These are phyloP conservation scores for Botrytis byssoidea DNA, from an alignment of 2,329 filamentous ascomycete genomes.

Conservation along the genomic window DNA sequence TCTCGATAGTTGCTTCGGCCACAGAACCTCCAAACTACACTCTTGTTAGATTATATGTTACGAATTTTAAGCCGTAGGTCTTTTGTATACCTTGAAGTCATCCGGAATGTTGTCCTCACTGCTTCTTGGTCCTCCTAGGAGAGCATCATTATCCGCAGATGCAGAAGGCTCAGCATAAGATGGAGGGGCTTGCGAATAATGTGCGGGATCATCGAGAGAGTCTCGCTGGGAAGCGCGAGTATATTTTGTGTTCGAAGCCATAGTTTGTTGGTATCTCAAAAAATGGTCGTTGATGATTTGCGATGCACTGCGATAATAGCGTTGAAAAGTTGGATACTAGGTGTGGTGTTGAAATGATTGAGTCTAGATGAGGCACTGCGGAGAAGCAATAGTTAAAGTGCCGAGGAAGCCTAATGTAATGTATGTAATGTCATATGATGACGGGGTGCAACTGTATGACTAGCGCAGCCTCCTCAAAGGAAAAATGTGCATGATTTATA, in stretches of 20 bases:
- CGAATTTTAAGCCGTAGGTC: neutral
- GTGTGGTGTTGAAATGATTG: neutral
- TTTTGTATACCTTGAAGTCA: conserved; percentile 77
- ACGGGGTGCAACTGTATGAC: neutral
- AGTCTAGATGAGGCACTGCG: neutral
- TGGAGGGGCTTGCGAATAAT: conserved; percentile 76
- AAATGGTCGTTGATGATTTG: neutral
- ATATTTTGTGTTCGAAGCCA: conserved; percentile 80
- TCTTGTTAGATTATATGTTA: conserved; percentile 22
- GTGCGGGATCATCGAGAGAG: conserved; percentile 67
- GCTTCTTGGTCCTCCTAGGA: conserved; percentile 64
- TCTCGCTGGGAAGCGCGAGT: conserved; percentile 80
- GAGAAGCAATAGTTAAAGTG: neutral
- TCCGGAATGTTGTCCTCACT: conserved; percentile 92
- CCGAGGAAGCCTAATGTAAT: conserved; percentile 7
- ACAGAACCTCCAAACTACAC: conserved; percentile 84
- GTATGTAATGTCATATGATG: conserved; percentile 6
- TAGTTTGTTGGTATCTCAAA: conserved; percentile 39
- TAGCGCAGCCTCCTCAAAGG: conserved; percentile 4
- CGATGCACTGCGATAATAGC: neutral
- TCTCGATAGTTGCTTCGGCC: conserved; percentile 89
- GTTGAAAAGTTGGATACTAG: neutral
- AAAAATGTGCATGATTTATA: neutral
- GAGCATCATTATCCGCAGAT: conserved; percentile 52
- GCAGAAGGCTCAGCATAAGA: conserved; percentile 68